Base-by-base conservation (phyloP, 2,329 filamentous ascomycete genomes). In the Colletotrichum nymphaeae region DNA sequence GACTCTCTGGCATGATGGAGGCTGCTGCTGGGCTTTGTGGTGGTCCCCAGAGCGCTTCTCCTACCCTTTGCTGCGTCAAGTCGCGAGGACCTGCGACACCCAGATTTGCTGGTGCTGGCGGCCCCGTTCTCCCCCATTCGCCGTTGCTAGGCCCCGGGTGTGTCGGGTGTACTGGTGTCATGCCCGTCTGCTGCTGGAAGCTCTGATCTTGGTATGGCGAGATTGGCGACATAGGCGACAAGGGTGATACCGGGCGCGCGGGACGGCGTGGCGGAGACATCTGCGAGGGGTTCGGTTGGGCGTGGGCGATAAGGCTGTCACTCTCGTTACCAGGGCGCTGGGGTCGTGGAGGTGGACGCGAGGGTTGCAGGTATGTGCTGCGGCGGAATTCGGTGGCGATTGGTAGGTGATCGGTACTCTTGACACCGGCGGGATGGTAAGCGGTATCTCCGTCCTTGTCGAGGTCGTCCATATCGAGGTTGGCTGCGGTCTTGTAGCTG, bases 401-500 rank as follows among this genome's bases (percentile, higher is more conserved):
- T 22, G 82, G 83, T 53, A 85, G 76, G 56, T 83, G 80, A 4
- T 83, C 83, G 35, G 83, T 83, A 76, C 81, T 84, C 76, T 79
- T 82, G 30, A 69, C 76, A 1, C 77, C 77, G 5, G 78, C 69
- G 22, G 67, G 71, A 65, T 71, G 74, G 65, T 80, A 81, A 5
- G 75, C 76, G 24, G 46, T 76, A 62, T 66, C 71, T 37, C 35
- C 65, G 52, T 58, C 78, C 77, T 82, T 70, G 77, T 80, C 77
- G 76, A 86, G 76, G 76, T 83, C 74, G 78, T 86, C 78, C 78
- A 83, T 77, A 75, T 85, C 83, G 53, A 83, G 75, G 67, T 71
- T 73, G 55, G 76, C 78, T 53, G 84, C 83, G 68, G 83, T 76
- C 73, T 83, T 81, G 77, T 90, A 90, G 76, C 87, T 89, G 53